Evolutionary conservation across 228 moss, liverwort and hornwort genomes (phyloP).

Genomic region (Sphagnum magellanicum): DNA sequence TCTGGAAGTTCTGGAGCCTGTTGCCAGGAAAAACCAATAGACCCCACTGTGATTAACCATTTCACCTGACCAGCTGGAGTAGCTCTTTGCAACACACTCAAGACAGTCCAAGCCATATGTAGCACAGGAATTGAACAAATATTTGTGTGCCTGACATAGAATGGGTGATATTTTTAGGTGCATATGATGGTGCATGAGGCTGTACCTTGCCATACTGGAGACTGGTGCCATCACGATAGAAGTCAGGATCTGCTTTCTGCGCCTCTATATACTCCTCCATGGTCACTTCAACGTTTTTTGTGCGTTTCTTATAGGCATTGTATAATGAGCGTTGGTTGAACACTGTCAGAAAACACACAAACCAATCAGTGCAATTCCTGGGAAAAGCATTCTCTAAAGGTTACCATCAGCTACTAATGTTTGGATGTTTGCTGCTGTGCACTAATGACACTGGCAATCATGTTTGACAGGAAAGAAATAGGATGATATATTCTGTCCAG

Average conservation of each 20-base stretch:
- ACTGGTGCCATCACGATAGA: slow-evolving; percentile 92
- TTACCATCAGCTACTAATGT: too few species aligned
- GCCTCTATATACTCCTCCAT: slow-evolving; percentile 80
- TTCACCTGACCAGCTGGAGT: too few species aligned
- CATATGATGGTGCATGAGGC: not conserved
- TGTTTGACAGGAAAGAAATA: too few species aligned
- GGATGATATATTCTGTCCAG: too few species aligned
- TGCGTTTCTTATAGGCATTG: slow-evolving; percentile 87
- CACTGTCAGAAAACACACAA: slow-evolving; percentile 35
- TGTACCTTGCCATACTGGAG: slow-evolving; percentile 97
- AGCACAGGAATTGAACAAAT: too few species aligned
- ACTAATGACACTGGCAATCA: too few species aligned
- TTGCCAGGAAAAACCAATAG: not conserved
- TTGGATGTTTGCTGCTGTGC: too few species aligned
- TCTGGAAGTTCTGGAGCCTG: slow-evolving; percentile 62
- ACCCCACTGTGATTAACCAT: too few species aligned
- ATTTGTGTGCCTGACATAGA: too few species aligned
- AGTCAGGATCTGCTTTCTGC: slow-evolving; percentile 84
- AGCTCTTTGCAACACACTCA: not conserved
- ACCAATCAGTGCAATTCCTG: not conserved
- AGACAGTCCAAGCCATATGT: not conserved
- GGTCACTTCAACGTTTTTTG: slow-evolving; percentile 67
- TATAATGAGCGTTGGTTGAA: slow-evolving; percentile 98
- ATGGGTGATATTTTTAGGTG: not conserved
- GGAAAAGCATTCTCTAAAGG: too few species aligned